Conservation (phyloP, 371 early-diverging fungal genomes). For the Mortierella sp. region DNA sequence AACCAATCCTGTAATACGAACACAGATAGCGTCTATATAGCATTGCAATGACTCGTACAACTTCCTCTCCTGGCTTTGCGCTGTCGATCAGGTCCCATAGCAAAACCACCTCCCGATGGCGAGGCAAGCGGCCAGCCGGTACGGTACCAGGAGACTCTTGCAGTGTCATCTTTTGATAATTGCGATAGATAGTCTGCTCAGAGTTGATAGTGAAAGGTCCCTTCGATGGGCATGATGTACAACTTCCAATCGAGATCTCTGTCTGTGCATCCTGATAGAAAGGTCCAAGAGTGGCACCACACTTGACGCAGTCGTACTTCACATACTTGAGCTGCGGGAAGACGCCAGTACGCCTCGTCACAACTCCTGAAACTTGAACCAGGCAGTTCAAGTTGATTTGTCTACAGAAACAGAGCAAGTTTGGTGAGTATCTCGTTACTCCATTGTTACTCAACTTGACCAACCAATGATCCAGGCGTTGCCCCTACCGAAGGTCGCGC, state of each 20-base stretch:
- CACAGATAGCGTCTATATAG: too few species aligned
- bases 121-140: constrained; percentile 97
- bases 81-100: constrained; percentile 98
- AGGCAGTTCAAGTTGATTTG: constrained; percentile 95
- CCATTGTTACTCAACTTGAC: neutral
- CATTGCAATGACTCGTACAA: too few species aligned
- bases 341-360: constrained; percentile 95
- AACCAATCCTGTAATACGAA: too few species aligned
- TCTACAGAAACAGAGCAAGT: constrained; percentile 24
- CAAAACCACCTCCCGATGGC: constrained; percentile 95
- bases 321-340: constrained; percentile 98
- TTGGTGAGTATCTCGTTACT: too few species aligned
- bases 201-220: constrained; percentile 95
- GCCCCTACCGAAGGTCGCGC: constrained; percentile 85
- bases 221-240: constrained; percentile 94
- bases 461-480: neutral
- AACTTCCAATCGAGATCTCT: constrained; percentile 89
- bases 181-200: constrained; percentile 97
- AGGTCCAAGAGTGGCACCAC: constrained; percentile 95
- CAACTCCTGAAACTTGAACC: constrained; percentile 95
- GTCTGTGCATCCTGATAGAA: constrained; percentile 92
- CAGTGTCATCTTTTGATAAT: constrained; percentile 98
- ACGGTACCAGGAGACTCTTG: constrained; percentile 99
- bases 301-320: constrained; percentile 97
- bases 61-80: constrained; percentile 98